phyloP scores from a whole-genome alignment of 2,329 filamentous ascomycete genomes.

The Xylariaceae sp. region DNA sequence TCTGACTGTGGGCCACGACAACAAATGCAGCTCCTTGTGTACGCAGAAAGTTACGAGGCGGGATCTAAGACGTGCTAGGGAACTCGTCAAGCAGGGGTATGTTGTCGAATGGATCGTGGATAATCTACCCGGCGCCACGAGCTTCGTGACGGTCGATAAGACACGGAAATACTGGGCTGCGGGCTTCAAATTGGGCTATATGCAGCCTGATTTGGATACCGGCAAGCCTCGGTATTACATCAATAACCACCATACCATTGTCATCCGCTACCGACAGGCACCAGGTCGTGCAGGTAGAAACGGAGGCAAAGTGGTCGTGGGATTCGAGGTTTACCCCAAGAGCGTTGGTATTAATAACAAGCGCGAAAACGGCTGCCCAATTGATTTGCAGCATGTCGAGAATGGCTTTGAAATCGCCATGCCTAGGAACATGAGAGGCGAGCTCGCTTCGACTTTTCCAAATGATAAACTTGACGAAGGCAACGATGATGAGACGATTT shows the following conservation, averaged over 20 bases:
- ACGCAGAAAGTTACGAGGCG: constrained; percentile 58
- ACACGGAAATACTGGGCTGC: constrained; percentile 81
- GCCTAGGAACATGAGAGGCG: constrained; percentile 52
- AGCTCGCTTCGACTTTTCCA: too few relatives aligned
- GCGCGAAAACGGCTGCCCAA: constrained; percentile 63
- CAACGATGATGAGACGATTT: constrained; percentile 60
- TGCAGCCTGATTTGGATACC: constrained; percentile 56
- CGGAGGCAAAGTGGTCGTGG: constrained; percentile 75
- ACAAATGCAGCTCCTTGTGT: constrained; percentile 68
- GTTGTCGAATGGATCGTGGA: constrained; percentile 93
- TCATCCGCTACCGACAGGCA: constrained; percentile 71
- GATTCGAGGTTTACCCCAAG: constrained; percentile 86
- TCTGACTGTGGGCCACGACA: constrained; percentile 69
- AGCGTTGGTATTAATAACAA: constrained; percentile 61
- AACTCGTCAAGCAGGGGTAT: constrained; percentile 73
- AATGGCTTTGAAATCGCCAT: constrained; percentile 65
- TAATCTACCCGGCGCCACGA: constrained; percentile 82
- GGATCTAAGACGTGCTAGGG: constrained; percentile 61
- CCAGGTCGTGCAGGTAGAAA: constrained; percentile 62
- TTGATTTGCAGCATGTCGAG: constrained; percentile 57
- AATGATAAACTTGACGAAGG: constrained; percentile 48
- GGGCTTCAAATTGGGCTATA: constrained; percentile 82
- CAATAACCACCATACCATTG: constrained; percentile 84
- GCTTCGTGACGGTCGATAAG: constrained; percentile 82
- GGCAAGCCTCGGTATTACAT: constrained; percentile 65